A percentile compares a stretch with the other conserved stretches of the same genome.
Conservation (phyloP, 2,329 filamentous ascomycete species). For the Paraphaeosphaeria sporulosa region DNA sequence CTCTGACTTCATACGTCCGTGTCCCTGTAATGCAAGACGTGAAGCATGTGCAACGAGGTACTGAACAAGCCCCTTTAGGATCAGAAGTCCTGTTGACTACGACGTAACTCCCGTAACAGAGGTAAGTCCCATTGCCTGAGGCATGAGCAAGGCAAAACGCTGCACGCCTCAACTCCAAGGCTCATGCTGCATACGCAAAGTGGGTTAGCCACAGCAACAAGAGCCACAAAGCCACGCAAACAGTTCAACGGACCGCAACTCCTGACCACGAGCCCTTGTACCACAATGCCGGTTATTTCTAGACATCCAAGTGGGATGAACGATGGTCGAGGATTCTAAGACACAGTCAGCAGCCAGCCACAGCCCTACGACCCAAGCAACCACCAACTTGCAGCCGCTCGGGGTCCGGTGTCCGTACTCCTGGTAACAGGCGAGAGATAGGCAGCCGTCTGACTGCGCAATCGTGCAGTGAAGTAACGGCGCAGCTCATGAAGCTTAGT, state of each 20-base stretch:
- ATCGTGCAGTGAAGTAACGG: background rate
- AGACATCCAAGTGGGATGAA: slow-evolving; percentile 7
- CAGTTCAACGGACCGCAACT: background rate
- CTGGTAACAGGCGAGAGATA: slow-evolving; percentile 2
- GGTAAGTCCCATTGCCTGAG: background rate
- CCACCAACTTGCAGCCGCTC: slow-evolving; percentile 2
- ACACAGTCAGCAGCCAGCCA: slow-evolving; percentile 16
- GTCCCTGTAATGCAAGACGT: background rate
- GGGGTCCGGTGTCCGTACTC: slow-evolving; percentile 9
- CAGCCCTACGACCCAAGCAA: slow-evolving; percentile 9
- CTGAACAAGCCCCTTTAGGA: background rate
- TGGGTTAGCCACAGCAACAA: background rate
- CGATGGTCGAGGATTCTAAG: slow-evolving; percentile 1
- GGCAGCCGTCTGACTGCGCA: slow-evolving; percentile 9
- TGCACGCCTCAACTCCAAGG: background rate
- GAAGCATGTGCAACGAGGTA: background rate
- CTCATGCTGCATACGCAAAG: background rate
- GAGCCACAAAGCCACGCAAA: background rate
- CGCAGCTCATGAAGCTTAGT: background rate
- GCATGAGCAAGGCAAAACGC: background rate
- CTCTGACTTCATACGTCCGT: background rate
- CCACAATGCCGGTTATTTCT: slow-evolving; percentile 8
- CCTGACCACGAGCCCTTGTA: slow-evolving; percentile 1
- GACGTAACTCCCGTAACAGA: background rate
- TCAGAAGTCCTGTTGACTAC: background rate